These are phyloP conservation scores for Dactylella cylindrospora DNA, from an alignment of 2,329 filamentous ascomycete species.

Conservation along the genomic window DNA sequence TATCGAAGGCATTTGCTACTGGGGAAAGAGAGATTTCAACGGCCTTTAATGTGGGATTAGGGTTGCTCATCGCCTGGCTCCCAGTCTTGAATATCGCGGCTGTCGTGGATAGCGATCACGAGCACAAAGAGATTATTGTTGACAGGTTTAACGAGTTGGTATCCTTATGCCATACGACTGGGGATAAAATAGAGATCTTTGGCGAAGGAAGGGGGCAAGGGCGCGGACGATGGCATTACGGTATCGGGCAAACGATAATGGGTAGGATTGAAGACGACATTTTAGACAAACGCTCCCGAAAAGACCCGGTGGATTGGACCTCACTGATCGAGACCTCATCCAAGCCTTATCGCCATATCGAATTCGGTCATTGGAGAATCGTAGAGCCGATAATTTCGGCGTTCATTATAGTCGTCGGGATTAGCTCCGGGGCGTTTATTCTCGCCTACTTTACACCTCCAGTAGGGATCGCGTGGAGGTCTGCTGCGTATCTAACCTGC, in stretches of 20 bases:
- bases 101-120: conserved; percentile 57
- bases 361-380: conserved; percentile 53
- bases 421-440: conserved; percentile 53
- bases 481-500: conserved; percentile 55
- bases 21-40: conserved; percentile 12
- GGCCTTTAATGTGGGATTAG: conserved; percentile 37
- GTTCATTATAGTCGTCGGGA: conserved; percentile 52
- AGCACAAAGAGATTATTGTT: conserved; percentile 53
- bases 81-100: conserved; percentile 55
- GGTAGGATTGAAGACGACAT: conserved; percentile 46
- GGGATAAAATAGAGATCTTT: conserved; percentile 49
- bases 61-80: conserved; percentile 54
- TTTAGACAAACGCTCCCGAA: conserved; percentile 4
- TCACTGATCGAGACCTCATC: conserved; percentile 3
- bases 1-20: conserved; percentile 27
- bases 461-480: conserved; percentile 54
- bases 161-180: conserved; percentile 18
- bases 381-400: conserved; percentile 54
- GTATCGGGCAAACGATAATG: conserved; percentile 55
- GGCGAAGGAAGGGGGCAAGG: conserved; percentile 54
- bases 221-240: conserved; percentile 53
- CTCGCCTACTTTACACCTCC: conserved; percentile 56
- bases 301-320: conserved; percentile 7
- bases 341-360: conserved; percentile 14
- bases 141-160: conserved; percentile 52